phyloP scores from a whole-genome alignment of 352 stramenopile species.

The Paralagenidium karlingii region DNA sequence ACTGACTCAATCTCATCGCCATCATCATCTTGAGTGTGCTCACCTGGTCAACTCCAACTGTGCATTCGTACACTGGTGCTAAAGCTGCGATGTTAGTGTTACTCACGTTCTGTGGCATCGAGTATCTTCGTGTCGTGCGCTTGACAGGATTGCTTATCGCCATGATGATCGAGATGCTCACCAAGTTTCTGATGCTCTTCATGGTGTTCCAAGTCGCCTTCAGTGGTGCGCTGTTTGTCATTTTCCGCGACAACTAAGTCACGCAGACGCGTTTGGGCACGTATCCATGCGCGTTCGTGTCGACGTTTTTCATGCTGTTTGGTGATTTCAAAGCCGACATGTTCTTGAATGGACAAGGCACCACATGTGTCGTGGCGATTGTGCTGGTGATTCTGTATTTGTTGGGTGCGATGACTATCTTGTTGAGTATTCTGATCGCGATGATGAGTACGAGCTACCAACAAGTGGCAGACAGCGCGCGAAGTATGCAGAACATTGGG shows the following conservation, averaged over 20 bases:
- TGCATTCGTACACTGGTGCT: conserved; percentile 38
- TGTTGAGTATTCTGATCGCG: conserved; percentile 56
- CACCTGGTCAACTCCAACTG: conserved; percentile 37
- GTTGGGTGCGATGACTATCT: conserved; percentile 34
- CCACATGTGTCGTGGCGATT: conserved; percentile 31
- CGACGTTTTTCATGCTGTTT: conserved; percentile 65
- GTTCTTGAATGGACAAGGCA: conserved; percentile 21
- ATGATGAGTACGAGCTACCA: conserved; percentile 61
- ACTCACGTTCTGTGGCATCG: conserved; percentile 62
- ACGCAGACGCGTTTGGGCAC: conserved; percentile 41
- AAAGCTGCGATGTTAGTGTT: conserved; percentile 47
- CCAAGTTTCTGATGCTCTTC: conserved; percentile 58
- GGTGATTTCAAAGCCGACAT: conserved; percentile 44
- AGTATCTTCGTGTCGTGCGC: conserved; percentile 44
- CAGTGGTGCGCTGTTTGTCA: conserved; percentile 53
- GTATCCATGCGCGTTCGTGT: conserved; percentile 50
- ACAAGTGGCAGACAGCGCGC: conserved; percentile 38
- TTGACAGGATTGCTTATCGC: conserved; percentile 48
- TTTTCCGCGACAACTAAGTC: conserved; percentile 42
- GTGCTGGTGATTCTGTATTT: conserved; percentile 39
- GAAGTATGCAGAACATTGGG: conserved; percentile 36
- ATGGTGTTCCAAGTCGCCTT: conserved; percentile 58
- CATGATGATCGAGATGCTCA: conserved; percentile 67
- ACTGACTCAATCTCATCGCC: conserved; percentile 35
- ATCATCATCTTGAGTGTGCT: conserved; percentile 18